Percentiles rank a stretch among this genome's conserved stretches.
phyloP scores from a whole-genome alignment of 495 filamentous ascomycete genomes.

The Lepidopterella palustris region DNA sequence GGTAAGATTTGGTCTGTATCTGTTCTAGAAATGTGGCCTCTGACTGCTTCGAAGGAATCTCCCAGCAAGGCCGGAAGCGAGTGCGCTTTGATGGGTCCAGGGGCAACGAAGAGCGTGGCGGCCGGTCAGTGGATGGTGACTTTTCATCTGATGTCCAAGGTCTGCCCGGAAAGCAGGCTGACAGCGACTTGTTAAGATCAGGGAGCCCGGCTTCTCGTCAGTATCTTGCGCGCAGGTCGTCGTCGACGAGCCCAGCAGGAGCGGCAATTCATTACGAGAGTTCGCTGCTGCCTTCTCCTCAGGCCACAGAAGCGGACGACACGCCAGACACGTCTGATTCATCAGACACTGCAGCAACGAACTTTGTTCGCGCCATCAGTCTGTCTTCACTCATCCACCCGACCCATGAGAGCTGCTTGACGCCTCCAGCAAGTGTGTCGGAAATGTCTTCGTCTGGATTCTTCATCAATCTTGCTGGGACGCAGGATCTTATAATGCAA shows the following conservation, averaged over 20 bases:
- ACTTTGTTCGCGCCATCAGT: conserved; percentile 1
- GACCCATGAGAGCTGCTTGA: conserved; percentile 17
- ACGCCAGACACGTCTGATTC: neutral
- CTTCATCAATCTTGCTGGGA: conserved; percentile 1
- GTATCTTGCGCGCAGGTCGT: neutral
- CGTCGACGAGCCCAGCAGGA: neutral
- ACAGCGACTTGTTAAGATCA: neutral
- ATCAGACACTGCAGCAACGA: neutral
- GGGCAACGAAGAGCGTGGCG: neutral
- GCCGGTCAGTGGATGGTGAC: neutral
- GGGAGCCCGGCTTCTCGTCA: neutral
- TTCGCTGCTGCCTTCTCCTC: neutral
- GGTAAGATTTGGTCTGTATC: neutral
- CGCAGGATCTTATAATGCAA: neutral
- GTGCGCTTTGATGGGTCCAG: neutral
- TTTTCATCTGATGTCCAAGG: neutral
- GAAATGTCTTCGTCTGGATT: neutral
- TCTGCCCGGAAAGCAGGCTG: neutral
- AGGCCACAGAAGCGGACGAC: conserved; percentile 1
- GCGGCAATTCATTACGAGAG: neutral
- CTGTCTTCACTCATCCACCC: conserved; percentile 29
- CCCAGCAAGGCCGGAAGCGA: neutral
- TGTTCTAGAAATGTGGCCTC: neutral
- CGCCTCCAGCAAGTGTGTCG: neutral
- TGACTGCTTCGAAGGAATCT: neutral